A percentile compares a stretch with the other conserved stretches of the same genome.
Conservation (phyloP, 23 red algal species). For the Cyanidium caldarium region DNA sequence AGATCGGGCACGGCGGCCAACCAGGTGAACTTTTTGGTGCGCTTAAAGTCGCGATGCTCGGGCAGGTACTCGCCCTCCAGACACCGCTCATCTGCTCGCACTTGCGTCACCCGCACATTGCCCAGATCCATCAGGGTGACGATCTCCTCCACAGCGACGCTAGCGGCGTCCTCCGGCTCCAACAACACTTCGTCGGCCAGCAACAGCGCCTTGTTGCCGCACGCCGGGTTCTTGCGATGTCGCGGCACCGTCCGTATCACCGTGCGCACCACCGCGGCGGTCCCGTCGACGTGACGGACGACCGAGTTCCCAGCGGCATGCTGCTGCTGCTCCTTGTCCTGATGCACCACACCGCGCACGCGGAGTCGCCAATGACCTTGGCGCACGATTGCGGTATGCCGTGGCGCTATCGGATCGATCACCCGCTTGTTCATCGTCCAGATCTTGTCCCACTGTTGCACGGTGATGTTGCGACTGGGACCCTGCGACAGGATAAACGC, state of each 20-base stretch:
- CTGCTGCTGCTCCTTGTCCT: not conserved
- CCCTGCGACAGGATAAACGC: conserved; percentile 96
- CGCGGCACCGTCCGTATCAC: conserved; percentile 38
- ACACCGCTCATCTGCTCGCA: conserved; percentile 9
- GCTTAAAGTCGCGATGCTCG: conserved; percentile 85
- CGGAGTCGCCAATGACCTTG: not conserved
- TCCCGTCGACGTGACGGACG: too few species aligned
- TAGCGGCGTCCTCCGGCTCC: conserved; percentile 59
- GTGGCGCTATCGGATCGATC: conserved; percentile 72
- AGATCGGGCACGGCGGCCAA: conserved; percentile 60
- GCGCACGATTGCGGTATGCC: conserved; percentile 55
- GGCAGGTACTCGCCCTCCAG: conserved; percentile 44
- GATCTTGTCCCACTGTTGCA: conserved; percentile 98
- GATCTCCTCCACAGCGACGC: conserved; percentile 43
- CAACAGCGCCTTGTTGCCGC: conserved; percentile 69
- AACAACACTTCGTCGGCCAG: conserved; percentile 31
- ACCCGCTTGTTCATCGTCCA: conserved; percentile 97
- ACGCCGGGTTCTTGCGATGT: conserved; percentile 71
- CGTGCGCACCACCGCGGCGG: conserved; percentile 10
- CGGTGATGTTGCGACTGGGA: conserved; percentile 40
- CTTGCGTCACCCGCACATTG: conserved; percentile 53
- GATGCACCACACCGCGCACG: not conserved
- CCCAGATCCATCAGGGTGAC: conserved; percentile 99
- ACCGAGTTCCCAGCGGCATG: not conserved
- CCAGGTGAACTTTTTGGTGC: conserved; percentile 92